Base-by-base conservation (phyloP, 257 asterid genomes). In the Schizonepeta tenuifolia region DNA sequence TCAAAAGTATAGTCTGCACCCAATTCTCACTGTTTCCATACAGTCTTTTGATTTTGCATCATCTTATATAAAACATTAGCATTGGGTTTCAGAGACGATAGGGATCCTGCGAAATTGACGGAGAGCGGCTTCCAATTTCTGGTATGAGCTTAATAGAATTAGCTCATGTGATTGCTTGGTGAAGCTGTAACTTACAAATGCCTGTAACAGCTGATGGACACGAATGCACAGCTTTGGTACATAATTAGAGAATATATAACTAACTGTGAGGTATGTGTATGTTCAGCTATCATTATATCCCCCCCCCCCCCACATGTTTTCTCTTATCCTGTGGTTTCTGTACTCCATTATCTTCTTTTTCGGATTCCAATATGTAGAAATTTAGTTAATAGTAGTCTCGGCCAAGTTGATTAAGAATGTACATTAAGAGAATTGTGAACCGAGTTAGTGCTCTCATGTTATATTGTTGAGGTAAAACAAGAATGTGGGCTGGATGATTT, bases 201-300 rank as follows among this genome's bases (percentile, higher is more conserved):
- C 47, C 40, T 79, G 65, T 81, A 47, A 72, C 96, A 94, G 98
- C 86, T 94, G 83, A 90, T 95, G 99, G 99, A 95, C 38, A 95
- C 96, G 33, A 95, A 90, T 85, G 99, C 97, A 26, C 99, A 95
- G 75, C 93, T 95, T 79, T 95, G 99, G 98, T 95, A 90, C 86
- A 95, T 95, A 75, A 88, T 95, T 81, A 87, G 99, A 86, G 99
- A 95, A 83, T 95, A 92, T 81, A 95, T 95, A 72, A 87, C 77
- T 67, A 90, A 92, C 80, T 90, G 95, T 64, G 98, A 95, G 97
- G 97, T 91, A 91, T 67, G 65, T 67, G 56, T 55, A 24, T 59
- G 44, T 62, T 76, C 73, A 15, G 38, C 56, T 55, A 53, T 15
- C 65, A 21, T 33, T 59, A 17, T 57, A 60, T 35, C 18, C 65